These are phyloP conservation scores for Byssothecium circinans DNA, from an alignment of 2,329 filamentous ascomycete species.

Conservation along the genomic window DNA sequence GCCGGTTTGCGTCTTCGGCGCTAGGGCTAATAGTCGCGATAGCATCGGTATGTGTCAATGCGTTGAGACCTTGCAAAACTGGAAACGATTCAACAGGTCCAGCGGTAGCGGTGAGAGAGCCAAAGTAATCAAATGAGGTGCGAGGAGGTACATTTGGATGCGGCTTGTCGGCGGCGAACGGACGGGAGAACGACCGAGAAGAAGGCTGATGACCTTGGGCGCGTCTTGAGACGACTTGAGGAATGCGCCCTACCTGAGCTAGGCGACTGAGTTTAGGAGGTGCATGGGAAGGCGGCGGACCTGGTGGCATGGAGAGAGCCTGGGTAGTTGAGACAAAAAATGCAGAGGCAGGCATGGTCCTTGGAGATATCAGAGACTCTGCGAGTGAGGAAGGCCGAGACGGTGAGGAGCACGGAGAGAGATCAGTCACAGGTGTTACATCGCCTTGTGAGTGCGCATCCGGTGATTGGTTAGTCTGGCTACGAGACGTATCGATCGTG, in stretches of 20 bases:
- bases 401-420: slow-evolving; percentile 36
- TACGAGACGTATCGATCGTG: slow-evolving; percentile 6
- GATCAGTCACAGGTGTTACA: slow-evolving; percentile 38
- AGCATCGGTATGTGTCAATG: slow-evolving; percentile 43
- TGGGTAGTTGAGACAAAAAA: slow-evolving; percentile 5
- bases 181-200: slow-evolving; percentile 81
- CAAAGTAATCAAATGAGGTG: slow-evolving; percentile 38
- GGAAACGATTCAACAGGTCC: slow-evolving; percentile 39
- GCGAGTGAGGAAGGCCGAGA: slow-evolving; percentile 21
- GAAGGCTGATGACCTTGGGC: slow-evolving; percentile 67
- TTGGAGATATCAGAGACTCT: slow-evolving; percentile 5
- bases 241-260: slow-evolving; percentile 82
- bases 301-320: slow-evolving; percentile 23
- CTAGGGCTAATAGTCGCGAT: slow-evolving; percentile 37
- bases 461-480: not conserved
- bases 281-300: slow-evolving; percentile 27
- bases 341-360: not conserved
- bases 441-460: slow-evolving; percentile 24
- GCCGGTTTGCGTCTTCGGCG: slow-evolving; percentile 31
- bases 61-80: slow-evolving; percentile 36
- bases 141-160: slow-evolving; percentile 34
- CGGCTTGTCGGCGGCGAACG: slow-evolving; percentile 62
- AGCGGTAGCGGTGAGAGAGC: slow-evolving; percentile 29
- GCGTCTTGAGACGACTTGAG: slow-evolving; percentile 71
- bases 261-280: slow-evolving; percentile 63